Base-by-base conservation (phyloP, 225 moss, liverwort and hornwort genomes). In the Marchantia paleacea region DNA sequence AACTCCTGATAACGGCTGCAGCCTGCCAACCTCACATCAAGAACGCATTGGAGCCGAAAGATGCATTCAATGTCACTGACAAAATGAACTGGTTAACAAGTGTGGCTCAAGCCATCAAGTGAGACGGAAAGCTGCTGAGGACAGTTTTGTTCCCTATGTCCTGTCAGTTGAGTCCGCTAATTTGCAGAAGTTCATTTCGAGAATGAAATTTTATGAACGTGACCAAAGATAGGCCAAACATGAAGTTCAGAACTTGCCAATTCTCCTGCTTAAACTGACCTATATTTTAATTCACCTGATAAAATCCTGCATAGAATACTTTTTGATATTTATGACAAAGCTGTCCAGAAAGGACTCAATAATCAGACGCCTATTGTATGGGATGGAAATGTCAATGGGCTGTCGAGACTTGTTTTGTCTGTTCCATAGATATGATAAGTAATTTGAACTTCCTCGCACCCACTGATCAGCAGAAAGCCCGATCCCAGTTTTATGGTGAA, bases 171-270 rank as follows among this genome's bases (percentile, higher is more conserved):
- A 94, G 69, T 91, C 93, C 7, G 88, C 93, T 10, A 81, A 91
- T 69, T 79, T 91, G 80, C 93, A 94, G 82, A 82, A 84, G 10
- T 97, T 87, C 18, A 91, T 66, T 97, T 93, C 47, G 90, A 89
- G 79, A 88, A 89, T 18, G 88, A 85, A 80, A 76, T 91, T 89
- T n/a, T n/a, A 84, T 90, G 80, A 67, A 87, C 65, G 71, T 83
- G 77, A 80, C 90, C 61, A 83, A 82, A 64, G 89, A 87, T 47
- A 87, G 82, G 9, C 80, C 84, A 0, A 92, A 91, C 69, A 80
- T 97, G 86, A 94, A 94, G 83, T 93, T 89, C 79, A 87, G 91
- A 5, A 97, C 94, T 69, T 92, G n/a, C 93, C 16, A 97, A 94
- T 87, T 94, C 93, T 69, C 50, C n/a, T 94, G 84, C 94, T 92